Percentiles rank a stretch among this genome's conserved stretches.
These are phyloP conservation scores for Chaetomiaceae sp. DNA, from an alignment of 2,329 filamentous ascomycete genomes.

Conservation along the genomic window DNA sequence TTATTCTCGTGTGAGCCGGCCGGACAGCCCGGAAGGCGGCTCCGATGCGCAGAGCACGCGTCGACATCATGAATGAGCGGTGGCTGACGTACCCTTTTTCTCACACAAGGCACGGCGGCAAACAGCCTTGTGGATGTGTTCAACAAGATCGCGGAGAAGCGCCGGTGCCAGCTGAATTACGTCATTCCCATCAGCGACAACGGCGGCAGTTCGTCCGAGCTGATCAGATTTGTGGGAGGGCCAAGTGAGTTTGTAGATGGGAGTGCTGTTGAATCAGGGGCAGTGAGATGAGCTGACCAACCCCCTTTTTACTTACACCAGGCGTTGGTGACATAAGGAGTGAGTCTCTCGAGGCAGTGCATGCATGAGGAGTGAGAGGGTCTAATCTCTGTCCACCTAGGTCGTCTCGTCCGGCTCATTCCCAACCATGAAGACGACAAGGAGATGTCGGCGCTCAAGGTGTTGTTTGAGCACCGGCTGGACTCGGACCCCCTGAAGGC, in stretches of 20 bases:
- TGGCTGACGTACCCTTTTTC: background rate
- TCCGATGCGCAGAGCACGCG: too few species aligned
- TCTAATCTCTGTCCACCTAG: slow-evolving; percentile 4
- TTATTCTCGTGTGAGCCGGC: too few species aligned
- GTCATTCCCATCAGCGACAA: slow-evolving; percentile 96
- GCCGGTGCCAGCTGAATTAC: slow-evolving; percentile 67
- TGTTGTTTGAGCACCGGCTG: slow-evolving; percentile 83
- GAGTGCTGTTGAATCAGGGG: slow-evolving; percentile 11
- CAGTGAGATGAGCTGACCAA: background rate
- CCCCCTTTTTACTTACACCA: slow-evolving; percentile 1
- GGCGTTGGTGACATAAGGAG: slow-evolving; percentile 67
- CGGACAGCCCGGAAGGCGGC: too few species aligned
- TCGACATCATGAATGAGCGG: background rate
- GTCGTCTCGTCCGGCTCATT: slow-evolving; percentile 85
- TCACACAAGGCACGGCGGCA: slow-evolving; percentile 67
- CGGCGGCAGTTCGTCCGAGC: slow-evolving; percentile 86
- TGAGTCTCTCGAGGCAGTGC: slow-evolving; percentile 38
- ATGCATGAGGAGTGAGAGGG: too few species aligned
- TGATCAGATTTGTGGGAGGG: slow-evolving; percentile 91
- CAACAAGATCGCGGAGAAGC: slow-evolving; percentile 58
- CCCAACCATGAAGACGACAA: slow-evolving; percentile 57
- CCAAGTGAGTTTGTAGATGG: slow-evolving; percentile 57
- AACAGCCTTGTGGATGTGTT: slow-evolving; percentile 94
- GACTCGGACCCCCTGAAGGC: slow-evolving; percentile 57
- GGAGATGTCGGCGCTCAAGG: slow-evolving; percentile 70